A percentile compares a stretch with the other conserved stretches of the same genome.
Conservation (phyloP, 768 basidiomycete genomes). For the Kwoniella europaea region DNA sequence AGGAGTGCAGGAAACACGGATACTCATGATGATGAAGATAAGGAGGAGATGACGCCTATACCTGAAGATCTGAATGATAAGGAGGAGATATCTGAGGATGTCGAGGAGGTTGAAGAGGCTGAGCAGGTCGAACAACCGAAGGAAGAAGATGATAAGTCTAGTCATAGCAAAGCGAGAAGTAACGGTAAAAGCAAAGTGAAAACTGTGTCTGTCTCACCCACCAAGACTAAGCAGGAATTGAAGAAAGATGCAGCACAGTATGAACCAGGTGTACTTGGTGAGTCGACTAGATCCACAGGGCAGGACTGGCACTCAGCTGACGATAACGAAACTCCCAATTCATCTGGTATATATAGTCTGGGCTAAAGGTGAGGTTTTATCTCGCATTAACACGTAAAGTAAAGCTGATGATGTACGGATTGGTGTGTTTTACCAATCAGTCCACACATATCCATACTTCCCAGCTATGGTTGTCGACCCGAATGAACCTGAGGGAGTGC, state of each 20-base stretch:
- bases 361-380: slow-evolving; percentile 66
- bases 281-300: slow-evolving; percentile 8
- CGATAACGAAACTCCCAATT: too few species aligned
- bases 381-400: neutral
- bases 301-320: neutral
- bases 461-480: slow-evolving; percentile 72
- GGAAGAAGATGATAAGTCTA: neutral
- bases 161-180: neutral
- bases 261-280: slow-evolving; percentile 42
- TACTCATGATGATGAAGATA: slow-evolving; percentile 9
- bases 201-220: neutral
- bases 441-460: slow-evolving; percentile 78
- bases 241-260: slow-evolving; percentile 29
- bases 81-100: slow-evolving; percentile 1
- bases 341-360: slow-evolving; percentile 65
- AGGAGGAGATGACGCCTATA: slow-evolving; percentile 12
- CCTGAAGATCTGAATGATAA: slow-evolving; percentile 1
- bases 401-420: neutral
- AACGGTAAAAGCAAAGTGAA: neutral
- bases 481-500: slow-evolving; percentile 65
- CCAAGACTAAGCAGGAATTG: neutral
- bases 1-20: neutral
- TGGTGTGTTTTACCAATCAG: slow-evolving; percentile 1
- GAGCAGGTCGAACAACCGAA: neutral
- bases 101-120: neutral